A percentile compares a stretch with the other conserved stretches of the same genome.
Conservation (phyloP, 1,139 yeast species). For the Torulaspora globosa region DNA sequence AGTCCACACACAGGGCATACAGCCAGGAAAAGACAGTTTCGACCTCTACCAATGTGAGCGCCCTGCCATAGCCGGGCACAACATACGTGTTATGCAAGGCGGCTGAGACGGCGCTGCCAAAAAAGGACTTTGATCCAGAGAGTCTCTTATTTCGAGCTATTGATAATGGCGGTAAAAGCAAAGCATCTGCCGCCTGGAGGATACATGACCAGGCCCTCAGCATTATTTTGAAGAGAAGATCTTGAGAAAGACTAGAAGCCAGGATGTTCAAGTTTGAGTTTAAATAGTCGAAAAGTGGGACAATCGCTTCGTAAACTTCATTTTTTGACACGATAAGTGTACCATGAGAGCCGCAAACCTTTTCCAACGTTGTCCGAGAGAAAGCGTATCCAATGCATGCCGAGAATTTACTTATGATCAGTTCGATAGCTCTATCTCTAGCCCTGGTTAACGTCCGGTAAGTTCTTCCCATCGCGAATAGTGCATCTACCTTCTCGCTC, state of each 20-base stretch:
- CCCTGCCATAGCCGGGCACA: conserved; percentile 50
- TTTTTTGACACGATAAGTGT: conserved; percentile 46
- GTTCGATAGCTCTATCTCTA: conserved; percentile 59
- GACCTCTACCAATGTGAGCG: conserved; percentile 56
- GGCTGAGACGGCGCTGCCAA: conserved; percentile 25
- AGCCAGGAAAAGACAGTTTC: conserved; percentile 74
- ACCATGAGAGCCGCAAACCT: conserved; percentile 52
- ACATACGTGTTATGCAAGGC: conserved; percentile 36
- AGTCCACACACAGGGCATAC: conserved; percentile 58
- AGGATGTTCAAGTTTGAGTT: conserved; percentile 65
- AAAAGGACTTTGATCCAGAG: conserved; percentile 40
- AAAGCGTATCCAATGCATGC: conserved; percentile 45
- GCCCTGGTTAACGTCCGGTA: conserved; percentile 60
- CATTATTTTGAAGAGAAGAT: conserved; percentile 63
- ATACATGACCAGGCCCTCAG: conserved; percentile 71
- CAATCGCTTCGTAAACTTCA: conserved; percentile 62
- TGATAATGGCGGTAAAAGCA: conserved; percentile 67
- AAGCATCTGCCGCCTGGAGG: conserved; percentile 57
- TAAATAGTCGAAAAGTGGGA: conserved; percentile 71
- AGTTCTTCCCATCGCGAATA: conserved; percentile 74
- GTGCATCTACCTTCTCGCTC: conserved; percentile 70
- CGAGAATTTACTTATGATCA: conserved; percentile 61
- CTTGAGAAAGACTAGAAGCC: conserved; percentile 59
- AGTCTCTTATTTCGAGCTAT: conserved; percentile 46
- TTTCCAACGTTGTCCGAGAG: conserved; percentile 48